Conservation (phyloP, 2,329 filamentous ascomycete species). For the Periglandula ipomoeae region DNA sequence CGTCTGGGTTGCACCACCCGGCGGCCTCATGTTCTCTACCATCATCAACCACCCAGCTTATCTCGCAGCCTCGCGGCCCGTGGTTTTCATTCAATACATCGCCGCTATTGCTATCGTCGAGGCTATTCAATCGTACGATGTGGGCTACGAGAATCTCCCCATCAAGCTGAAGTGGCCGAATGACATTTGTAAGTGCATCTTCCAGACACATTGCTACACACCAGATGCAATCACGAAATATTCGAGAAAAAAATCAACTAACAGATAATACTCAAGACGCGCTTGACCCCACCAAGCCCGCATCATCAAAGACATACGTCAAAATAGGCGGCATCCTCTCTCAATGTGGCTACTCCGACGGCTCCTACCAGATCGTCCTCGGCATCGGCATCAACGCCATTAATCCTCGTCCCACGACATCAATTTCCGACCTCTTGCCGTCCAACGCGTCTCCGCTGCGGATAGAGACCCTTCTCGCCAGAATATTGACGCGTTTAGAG, state of each 20-base stretch:
- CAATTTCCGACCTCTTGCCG: conserved; percentile 64
- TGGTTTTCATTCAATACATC: conserved; percentile 92
- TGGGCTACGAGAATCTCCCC: conserved; percentile 64
- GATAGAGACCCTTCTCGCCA: conserved; percentile 72
- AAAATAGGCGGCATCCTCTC: conserved; percentile 93
- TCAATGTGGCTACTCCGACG: conserved; percentile 71
- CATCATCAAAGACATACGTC: conserved; percentile 49
- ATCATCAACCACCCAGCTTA: conserved; percentile 75
- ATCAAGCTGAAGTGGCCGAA: conserved; percentile 97
- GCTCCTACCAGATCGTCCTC: conserved; percentile 74
- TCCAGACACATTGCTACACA: not conserved
- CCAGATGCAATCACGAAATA: too few relatives aligned
- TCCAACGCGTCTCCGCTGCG: conserved; percentile 46
- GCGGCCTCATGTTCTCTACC: conserved; percentile 78
- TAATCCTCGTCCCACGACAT: conserved; percentile 80
- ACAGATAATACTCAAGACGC: conserved; percentile 39
- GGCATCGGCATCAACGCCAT: conserved; percentile 82
- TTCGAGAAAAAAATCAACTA: not conserved
- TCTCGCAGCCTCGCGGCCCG: conserved; percentile 62
- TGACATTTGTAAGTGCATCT: conserved; percentile 59
- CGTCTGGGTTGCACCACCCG: conserved; percentile 87
- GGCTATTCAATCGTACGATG: conserved; percentile 71
- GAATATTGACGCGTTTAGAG: conserved; percentile 71
- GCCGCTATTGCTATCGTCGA: conserved; percentile 79
- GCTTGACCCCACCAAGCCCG: conserved; percentile 48